phyloP scores from a whole-genome alignment of 108 stramenopile genomes.

The Chaetoceros muelleri region DNA sequence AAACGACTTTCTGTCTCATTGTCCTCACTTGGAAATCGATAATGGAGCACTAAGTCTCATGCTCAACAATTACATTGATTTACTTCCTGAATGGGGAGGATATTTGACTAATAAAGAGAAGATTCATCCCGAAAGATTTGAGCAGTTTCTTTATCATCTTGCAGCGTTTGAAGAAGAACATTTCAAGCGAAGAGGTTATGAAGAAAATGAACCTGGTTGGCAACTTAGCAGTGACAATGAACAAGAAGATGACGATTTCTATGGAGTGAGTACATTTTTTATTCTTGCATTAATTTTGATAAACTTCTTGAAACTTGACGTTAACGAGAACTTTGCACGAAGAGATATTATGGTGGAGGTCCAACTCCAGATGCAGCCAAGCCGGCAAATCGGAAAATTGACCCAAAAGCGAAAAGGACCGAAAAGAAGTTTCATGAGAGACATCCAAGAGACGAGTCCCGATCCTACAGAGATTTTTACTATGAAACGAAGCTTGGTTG shows the following conservation, averaged over 20 bases:
- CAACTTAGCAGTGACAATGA: constrained; percentile 60
- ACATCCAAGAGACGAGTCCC: constrained; percentile 54
- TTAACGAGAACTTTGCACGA: no score
- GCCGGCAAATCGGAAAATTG: constrained; percentile 49
- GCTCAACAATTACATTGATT: constrained; percentile 84
- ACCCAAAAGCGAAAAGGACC: constrained; percentile 23
- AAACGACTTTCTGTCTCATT: constrained; percentile 95
- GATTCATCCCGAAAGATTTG: constrained; percentile 84
- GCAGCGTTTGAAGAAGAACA: constrained; percentile 87
- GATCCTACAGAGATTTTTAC: constrained; percentile 89
- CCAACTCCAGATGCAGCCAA: constrained; percentile 47
- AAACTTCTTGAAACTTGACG: no score
- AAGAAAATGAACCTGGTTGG: constrained; percentile 89
- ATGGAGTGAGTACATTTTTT: constrained; percentile 30
- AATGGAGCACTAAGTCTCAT: constrained; percentile 88
- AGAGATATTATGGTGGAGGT: constrained; percentile 44
- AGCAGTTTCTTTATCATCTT: constrained; percentile 85
- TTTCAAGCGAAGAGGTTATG: constrained; percentile 79
- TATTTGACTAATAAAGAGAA: constrained; percentile 86
- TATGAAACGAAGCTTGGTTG: constrained; percentile 89
- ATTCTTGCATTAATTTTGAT: no score
- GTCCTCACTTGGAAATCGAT: constrained; percentile 91
- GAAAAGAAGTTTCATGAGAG: constrained; percentile 46
- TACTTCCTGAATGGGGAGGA: constrained; percentile 85
- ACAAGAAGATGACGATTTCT: constrained; percentile 60